Percentiles rank a stretch among this genome's conserved stretches.
Evolutionary conservation across 768 basidiomycete species (phyloP).

Genomic region (Phaeotremella fagi): DNA sequence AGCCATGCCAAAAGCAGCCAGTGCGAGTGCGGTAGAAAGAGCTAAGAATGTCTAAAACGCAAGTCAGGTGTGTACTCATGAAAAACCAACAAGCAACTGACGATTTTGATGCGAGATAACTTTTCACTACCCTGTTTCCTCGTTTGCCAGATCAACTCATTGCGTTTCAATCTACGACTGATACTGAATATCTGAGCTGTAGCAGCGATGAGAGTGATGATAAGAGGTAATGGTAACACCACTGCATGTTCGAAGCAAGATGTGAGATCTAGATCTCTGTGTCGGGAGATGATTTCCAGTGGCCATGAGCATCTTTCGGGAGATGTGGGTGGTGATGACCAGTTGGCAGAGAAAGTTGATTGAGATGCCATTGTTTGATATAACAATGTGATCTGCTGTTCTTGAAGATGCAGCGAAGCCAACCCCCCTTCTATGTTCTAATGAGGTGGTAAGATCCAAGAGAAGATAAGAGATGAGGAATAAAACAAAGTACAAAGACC

Average conservation of each 20-base stretch:
- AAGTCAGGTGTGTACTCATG: slow-evolving; percentile 4
- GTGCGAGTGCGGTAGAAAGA: slow-evolving; percentile 49
- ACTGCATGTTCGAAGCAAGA: slow-evolving; percentile 76
- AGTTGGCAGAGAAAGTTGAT: not conserved
- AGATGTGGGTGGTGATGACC: not conserved
- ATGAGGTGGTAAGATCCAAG: no score
- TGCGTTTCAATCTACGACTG: slow-evolving; percentile 29
- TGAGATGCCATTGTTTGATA: not conserved
- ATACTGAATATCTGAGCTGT: slow-evolving; percentile 35
- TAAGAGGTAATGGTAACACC: slow-evolving; percentile 57
- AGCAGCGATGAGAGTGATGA: slow-evolving; percentile 52
- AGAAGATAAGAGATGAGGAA: no score
- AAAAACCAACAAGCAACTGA: slow-evolving; percentile 49
- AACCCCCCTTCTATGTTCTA: no score
- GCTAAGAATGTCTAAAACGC: slow-evolving; percentile 19
- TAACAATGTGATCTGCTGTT: not conserved
- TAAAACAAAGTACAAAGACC: no score
- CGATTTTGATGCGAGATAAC: slow-evolving; percentile 63
- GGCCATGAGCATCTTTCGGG: slow-evolving; percentile 24
- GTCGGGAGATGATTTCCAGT: slow-evolving; percentile 51
- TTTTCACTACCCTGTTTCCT: slow-evolving; percentile 55
- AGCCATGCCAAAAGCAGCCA: slow-evolving; percentile 51
- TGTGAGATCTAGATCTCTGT: slow-evolving; percentile 68
- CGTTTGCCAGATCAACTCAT: slow-evolving; percentile 46
- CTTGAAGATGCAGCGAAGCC: no score